A percentile compares a stretch with the other conserved stretches of the same genome.
Conservation (phyloP, 2,329 filamentous ascomycete species). For the Epichloe elymi region DNA sequence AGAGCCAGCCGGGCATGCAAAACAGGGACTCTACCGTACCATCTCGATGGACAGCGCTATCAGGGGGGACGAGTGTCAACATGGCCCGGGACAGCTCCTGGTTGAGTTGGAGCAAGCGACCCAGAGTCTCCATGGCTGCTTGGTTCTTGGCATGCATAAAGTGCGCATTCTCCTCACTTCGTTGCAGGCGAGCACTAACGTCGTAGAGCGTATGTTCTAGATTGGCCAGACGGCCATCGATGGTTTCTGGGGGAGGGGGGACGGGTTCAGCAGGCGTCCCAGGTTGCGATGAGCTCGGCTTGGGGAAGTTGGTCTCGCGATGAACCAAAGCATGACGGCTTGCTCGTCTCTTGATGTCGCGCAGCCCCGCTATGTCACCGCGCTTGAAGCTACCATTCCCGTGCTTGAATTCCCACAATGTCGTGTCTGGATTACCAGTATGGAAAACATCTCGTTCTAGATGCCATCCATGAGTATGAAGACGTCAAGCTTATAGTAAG, state of each 20-base stretch:
- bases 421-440: constrained; percentile 82
- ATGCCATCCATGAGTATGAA: background rate
- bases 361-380: constrained; percentile 76
- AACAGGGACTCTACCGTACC: constrained; percentile 39
- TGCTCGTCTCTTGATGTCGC: constrained; percentile 90
- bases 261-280: constrained; percentile 76
- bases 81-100: constrained; percentile 71
- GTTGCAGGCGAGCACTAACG: constrained; percentile 58
- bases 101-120: constrained; percentile 60
- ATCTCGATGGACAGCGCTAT: constrained; percentile 69
- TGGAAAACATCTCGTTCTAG: constrained; percentile 97
- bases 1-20: constrained; percentile 1
- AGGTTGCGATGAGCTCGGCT: constrained; percentile 62
- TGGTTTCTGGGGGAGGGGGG: constrained; percentile 52
- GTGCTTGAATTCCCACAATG: constrained; percentile 98
- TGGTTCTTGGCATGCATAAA: constrained; percentile 73
- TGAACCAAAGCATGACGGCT: constrained; percentile 89
- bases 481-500: background rate
- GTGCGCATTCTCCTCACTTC: constrained; percentile 72
- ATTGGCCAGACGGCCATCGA: constrained; percentile 59
- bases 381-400: constrained; percentile 95
- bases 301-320: constrained; percentile 73
- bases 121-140: constrained; percentile 66
- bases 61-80: constrained; percentile 58
- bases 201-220: constrained; percentile 79